phyloP scores from a whole-genome alignment of 1,284 basidiomycete genomes.

The Abortiporus biennis region DNA sequence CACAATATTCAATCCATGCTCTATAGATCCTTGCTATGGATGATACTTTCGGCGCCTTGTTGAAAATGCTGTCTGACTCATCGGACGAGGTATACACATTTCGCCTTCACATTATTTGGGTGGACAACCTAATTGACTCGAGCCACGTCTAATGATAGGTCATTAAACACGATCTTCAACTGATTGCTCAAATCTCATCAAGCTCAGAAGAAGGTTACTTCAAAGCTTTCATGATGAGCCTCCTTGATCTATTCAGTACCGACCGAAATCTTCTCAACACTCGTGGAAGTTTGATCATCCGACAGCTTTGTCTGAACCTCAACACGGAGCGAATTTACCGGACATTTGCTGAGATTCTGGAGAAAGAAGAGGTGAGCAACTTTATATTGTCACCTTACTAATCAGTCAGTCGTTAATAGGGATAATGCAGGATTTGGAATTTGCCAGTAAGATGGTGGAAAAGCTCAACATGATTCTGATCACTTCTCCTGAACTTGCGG shows the following conservation, averaged over 20 bases:
- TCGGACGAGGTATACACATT: conserved; percentile 98
- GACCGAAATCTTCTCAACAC: conserved; percentile 89
- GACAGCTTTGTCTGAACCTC: conserved; percentile 90
- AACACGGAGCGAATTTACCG: conserved; percentile 96
- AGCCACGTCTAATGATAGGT: conserved; percentile 45
- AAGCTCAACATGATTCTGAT: conserved; percentile 97
- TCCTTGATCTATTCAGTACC: conserved; percentile 93
- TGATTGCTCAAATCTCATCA: conserved; percentile 94
- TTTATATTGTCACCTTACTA: background rate
- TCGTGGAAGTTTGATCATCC: conserved; percentile 92
- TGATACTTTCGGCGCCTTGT: conserved; percentile 91
- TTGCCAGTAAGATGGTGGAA: conserved; percentile 95
- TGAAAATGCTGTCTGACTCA: conserved; percentile 95
- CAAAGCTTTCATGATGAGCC: conserved; percentile 91
- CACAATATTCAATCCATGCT: background rate
- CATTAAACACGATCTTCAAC: conserved; percentile 92
- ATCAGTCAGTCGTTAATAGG: too few relatives aligned
- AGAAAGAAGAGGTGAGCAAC: conserved; percentile 85
- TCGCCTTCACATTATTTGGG: background rate
- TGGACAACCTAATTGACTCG: background rate
- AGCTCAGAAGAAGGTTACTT: conserved; percentile 95
- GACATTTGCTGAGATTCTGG: conserved; percentile 94
- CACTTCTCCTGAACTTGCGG: conserved; percentile 91
- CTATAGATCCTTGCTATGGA: conserved; percentile 88
- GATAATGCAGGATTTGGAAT: conserved; percentile 98